These are phyloP conservation scores for Onygenales sp. DNA, from an alignment of 2,329 filamentous ascomycete species.

Conservation along the genomic window DNA sequence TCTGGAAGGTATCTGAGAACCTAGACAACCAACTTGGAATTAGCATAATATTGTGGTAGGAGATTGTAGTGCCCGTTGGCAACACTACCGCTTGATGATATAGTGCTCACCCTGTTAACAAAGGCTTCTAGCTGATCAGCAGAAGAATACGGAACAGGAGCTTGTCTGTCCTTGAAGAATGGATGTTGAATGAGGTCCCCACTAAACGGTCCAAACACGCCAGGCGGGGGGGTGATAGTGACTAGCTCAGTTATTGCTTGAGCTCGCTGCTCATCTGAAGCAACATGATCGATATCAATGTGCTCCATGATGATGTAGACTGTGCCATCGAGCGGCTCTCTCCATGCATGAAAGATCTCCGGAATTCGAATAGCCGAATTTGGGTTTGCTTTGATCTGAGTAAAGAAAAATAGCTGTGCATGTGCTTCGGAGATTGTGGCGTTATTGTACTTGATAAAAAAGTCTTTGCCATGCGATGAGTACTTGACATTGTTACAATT, in stretches of 20 bases:
- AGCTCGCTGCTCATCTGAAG: conserved; percentile 7
- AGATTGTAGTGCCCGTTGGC: not conserved
- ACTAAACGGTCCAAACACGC: conserved; percentile 2
- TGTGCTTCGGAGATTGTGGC: conserved; percentile 3
- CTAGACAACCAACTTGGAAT: not conserved
- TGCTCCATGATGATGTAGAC: conserved; percentile 16
- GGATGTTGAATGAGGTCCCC: conserved; percentile 9
- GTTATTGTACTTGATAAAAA: conserved; percentile 6
- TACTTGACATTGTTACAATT: conserved; percentile 1
- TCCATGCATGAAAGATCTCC: conserved; percentile 6
- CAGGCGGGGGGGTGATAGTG: conserved; percentile 5
- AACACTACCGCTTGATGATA: not conserved
- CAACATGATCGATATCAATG: conserved; percentile 3
- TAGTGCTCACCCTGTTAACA: not conserved
- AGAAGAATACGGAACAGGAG: conserved; percentile 1
- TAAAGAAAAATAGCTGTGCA: conserved; percentile 5
- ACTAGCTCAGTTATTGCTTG: conserved; percentile 9
- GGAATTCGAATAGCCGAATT: conserved; percentile 5
- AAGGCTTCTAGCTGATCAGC: not conserved
- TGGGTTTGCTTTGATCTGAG: not conserved
- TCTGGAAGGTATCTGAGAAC: not conserved
- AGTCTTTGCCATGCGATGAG: not conserved
- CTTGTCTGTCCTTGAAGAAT: conserved; percentile 8
- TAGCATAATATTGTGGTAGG: not conserved
- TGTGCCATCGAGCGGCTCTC: not conserved